Evolutionary conservation across 306 rosid species (phyloP).

Genomic region (Elaeagnus macrophylla): DNA sequence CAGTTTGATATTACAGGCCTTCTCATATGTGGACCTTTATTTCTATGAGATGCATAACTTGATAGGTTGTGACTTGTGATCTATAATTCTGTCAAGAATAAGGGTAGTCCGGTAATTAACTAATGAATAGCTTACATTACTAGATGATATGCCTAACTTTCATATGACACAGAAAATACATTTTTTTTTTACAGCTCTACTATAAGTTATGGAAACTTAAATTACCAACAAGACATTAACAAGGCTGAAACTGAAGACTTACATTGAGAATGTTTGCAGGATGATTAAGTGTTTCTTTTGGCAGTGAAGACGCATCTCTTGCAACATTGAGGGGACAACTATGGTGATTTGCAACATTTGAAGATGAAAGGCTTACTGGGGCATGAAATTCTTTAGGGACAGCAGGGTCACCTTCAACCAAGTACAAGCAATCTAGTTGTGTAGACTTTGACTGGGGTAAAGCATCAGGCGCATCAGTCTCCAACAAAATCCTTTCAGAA

Average conservation of each 20-base stretch:
- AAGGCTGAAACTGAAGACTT: slow-evolving; percentile 5
- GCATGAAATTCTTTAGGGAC: slow-evolving; percentile 24
- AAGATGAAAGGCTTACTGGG: slow-evolving; percentile 14
- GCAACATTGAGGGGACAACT: background rate
- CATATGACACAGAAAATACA: too few relatives aligned
- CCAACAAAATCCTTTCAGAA: slow-evolving; percentile 66
- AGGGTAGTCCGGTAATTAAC: too few relatives aligned
- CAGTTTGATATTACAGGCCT: too few relatives aligned
- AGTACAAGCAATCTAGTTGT: slow-evolving; percentile 31
- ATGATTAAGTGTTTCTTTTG: slow-evolving; percentile 65
- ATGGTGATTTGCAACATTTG: slow-evolving; percentile 9
- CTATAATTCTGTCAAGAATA: too few relatives aligned
- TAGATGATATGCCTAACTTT: too few relatives aligned
- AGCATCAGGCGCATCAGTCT: slow-evolving; percentile 97
- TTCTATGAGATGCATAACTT: too few relatives aligned
- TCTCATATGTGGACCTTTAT: too few relatives aligned
- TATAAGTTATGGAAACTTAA: background rate
- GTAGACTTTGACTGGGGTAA: slow-evolving; percentile 36
- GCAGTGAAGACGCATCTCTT: slow-evolving; percentile 34
- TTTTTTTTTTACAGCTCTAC: background rate
- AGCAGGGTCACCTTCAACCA: slow-evolving; percentile 59
- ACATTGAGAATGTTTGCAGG: slow-evolving; percentile 64
- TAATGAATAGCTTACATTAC: too few relatives aligned
- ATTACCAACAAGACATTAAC: background rate
- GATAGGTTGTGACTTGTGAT: too few relatives aligned